Base-by-base conservation (phyloP, 106 monocot genomes). In the Platanthera zijinensis region DNA sequence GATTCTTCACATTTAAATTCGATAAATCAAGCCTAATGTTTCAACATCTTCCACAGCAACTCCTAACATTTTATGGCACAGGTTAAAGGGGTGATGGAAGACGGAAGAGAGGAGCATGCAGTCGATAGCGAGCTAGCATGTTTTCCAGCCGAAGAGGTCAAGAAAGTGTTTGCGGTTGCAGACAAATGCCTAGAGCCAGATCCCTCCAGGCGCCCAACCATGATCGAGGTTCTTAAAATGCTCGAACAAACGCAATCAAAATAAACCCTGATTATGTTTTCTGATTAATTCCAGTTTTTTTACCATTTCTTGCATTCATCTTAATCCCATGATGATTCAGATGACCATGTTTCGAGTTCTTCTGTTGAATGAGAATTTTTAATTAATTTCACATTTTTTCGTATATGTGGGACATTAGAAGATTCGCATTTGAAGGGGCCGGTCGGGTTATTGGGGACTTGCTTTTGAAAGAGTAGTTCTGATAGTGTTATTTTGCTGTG, bases 121-220 rank as follows among this genome's bases (percentile, higher is more conserved):
- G 57, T 95, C 54, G 95, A 95, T 73, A 57, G 68, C 51, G 11
- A 66, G 56, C 54, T 95, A 48, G 59, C 46, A 47, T 62, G 69
- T 13, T 85, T 69, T 77, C 78, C 84, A 1, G n/a, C 78, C 57
- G 88, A 86, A 39, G 92, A 95, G 73, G 85, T 87, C 49, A 90
- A 81, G 74, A 52, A 63, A 77, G 80, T 92, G 57, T 92, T 92
- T 71, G 0, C 5, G 5, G 71, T 90, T 72, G 92, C 92, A 74
- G 90, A 92, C 54, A 86, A 84, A 82, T 95, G 95, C 75, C 80
- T 95, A n/a, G 88, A 92, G 68, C 14, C 83, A 48, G 92, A 95
- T 71, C 90, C 90, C 50, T 86, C 77, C 5, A 90, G 76, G 51
- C 86, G 95, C 51, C 88, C 88, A 76, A 79, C 86, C 28, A 95